These are phyloP conservation scores for Leccinum subrobustum DNA, from an alignment of 1,284 basidiomycete species.

Conservation along the genomic window DNA sequence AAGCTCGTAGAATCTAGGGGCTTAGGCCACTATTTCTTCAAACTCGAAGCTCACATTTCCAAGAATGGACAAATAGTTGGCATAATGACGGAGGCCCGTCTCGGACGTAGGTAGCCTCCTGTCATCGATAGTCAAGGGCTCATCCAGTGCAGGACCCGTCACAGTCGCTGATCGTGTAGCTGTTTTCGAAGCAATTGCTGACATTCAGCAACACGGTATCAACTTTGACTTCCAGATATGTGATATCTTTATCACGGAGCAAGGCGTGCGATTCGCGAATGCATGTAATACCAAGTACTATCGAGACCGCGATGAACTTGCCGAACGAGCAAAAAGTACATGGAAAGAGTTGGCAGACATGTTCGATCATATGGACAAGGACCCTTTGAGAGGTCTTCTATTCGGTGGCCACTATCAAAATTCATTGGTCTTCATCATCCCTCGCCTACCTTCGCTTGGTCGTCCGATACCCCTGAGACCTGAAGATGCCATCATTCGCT, in stretches of 20 bases:
- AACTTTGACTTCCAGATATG: constrained; percentile 26
- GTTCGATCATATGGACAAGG: constrained; percentile 17
- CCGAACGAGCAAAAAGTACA: constrained; percentile 13
- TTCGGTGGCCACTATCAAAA: constrained; percentile 8
- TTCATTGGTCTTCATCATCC: constrained; percentile 23
- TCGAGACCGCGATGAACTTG: constrained; percentile 27
- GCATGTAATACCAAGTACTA: constrained; percentile 21
- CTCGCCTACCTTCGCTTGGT: constrained; percentile 29
- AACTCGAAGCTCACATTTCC: constrained; percentile 46
- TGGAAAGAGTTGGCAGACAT: constrained; percentile 26
- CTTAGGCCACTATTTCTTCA: constrained; percentile 39
- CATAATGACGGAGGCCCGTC: constrained; percentile 42
- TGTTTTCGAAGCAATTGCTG: constrained; percentile 42
- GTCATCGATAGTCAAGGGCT: constrained; percentile 4
- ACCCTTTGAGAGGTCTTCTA: background rate
- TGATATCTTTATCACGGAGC: constrained; percentile 34
- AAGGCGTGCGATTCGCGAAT: constrained; percentile 31
- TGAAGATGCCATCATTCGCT: constrained; percentile 24
- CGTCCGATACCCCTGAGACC: constrained; percentile 19
- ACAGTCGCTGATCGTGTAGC: constrained; percentile 38
- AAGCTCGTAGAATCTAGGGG: constrained; percentile 37
- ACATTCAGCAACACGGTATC: constrained; percentile 38
- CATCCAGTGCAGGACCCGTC: constrained; percentile 24
- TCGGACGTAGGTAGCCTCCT: constrained; percentile 37
- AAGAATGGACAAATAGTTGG: constrained; percentile 42